Percentiles rank a stretch among this genome's conserved stretches.
Conservation (phyloP, 2,329 filamentous ascomycete genomes). For the Trichoderma koningiopsis region DNA sequence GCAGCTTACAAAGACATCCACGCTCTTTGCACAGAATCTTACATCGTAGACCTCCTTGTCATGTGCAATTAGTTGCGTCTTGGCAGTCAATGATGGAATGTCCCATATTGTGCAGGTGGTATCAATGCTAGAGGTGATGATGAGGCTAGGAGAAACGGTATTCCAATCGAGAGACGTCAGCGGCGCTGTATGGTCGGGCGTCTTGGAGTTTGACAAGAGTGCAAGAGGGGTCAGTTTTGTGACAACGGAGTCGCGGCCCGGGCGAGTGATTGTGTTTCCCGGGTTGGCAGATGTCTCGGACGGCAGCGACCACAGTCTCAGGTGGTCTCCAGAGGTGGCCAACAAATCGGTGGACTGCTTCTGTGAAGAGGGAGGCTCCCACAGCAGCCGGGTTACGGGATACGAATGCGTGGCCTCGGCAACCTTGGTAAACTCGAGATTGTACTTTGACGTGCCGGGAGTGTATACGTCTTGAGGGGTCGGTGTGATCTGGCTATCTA, state of each 20-base stretch:
- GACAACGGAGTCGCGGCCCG: slow-evolving; percentile 58
- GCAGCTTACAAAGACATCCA: slow-evolving; percentile 98
- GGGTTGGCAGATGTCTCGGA: slow-evolving; percentile 59
- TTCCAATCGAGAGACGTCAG: slow-evolving; percentile 98
- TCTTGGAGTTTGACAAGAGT: slow-evolving; percentile 95
- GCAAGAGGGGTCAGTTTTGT: slow-evolving; percentile 90
- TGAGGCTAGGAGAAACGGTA: slow-evolving; percentile 91
- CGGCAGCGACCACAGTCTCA: slow-evolving; percentile 91
- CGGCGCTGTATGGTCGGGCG: slow-evolving; percentile 94
- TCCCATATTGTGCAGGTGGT: slow-evolving; percentile 99
- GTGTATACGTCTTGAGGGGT: slow-evolving; percentile 69
- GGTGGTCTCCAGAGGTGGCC: slow-evolving; percentile 91
- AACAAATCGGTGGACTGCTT: slow-evolving; percentile 95
- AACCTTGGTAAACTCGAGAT: slow-evolving; percentile 86
- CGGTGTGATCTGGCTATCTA: slow-evolving; percentile 79
- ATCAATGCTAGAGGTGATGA: slow-evolving; percentile 98
- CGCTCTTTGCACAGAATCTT: slow-evolving; percentile 94
- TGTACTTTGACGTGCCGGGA: slow-evolving; percentile 71
- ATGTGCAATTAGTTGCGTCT: slow-evolving; percentile 96
- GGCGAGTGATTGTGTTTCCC: slow-evolving; percentile 69
- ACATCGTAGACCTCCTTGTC: slow-evolving; percentile 99
- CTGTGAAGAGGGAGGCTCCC: slow-evolving; percentile 92
- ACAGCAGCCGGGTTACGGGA: slow-evolving; percentile 90
- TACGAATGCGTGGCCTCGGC: slow-evolving; percentile 98
- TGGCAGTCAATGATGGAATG: slow-evolving; percentile 94